These are phyloP conservation scores for Tolypocladium tundrense DNA, from an alignment of 2,329 filamentous ascomycete genomes.

Conservation along the genomic window DNA sequence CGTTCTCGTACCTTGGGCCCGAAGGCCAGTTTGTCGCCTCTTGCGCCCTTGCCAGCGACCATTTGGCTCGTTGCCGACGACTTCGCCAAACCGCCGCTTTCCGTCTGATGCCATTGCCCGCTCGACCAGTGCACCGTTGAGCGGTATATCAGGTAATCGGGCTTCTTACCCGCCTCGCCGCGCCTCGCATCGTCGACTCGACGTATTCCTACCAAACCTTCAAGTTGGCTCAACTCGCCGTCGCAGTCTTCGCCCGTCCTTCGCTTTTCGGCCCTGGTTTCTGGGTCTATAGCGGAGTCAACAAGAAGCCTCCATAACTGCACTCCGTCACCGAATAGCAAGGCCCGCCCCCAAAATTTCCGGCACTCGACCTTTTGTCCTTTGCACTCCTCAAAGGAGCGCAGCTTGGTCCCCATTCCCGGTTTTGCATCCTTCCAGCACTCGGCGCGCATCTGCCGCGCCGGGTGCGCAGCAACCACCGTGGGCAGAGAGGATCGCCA, in stretches of 20 bases:
- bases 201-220: constrained; percentile 40
- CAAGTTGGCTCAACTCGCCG: constrained; percentile 89
- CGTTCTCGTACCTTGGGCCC: background rate
- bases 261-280: constrained; percentile 86
- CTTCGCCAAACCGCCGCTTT: background rate
- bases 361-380: background rate
- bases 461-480: constrained; percentile 16
- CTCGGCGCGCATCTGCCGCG: constrained; percentile 28
- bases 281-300: constrained; percentile 94
- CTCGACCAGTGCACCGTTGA: background rate
- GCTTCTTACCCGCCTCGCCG: background rate
- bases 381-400: background rate
- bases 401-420: constrained; percentile 5
- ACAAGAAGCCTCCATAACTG: constrained; percentile 97
- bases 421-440: constrained; percentile 18
- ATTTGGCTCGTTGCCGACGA: background rate
- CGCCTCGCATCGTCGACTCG: background rate
- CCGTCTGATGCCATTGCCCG: background rate
- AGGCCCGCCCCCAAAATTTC: background rate
- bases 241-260: constrained; percentile 59
- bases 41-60: background rate
- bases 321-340: background rate
- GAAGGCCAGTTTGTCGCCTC: background rate
- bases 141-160: background rate
- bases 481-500: constrained; percentile 5